Percentiles rank a stretch among this genome's conserved stretches.
phyloP scores from a whole-genome alignment of 257 asterid genomes.

The Haberlea rhodopensis region DNA sequence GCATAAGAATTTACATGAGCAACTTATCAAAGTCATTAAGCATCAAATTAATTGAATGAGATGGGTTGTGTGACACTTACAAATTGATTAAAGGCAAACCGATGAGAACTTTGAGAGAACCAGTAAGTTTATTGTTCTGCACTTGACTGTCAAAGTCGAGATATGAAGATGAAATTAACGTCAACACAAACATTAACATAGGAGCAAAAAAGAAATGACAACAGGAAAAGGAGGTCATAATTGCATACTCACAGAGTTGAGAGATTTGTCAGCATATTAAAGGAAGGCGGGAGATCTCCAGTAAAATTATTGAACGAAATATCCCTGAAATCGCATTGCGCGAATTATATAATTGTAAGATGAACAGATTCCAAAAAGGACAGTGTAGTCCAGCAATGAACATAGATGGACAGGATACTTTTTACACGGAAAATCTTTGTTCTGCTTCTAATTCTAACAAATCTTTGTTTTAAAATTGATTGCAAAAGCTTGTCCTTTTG shows the following conservation, averaged over 20 bases:
- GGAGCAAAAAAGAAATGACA: slow-evolving; percentile 13
- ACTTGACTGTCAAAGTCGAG: slow-evolving; percentile 53
- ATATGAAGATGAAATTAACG: slow-evolving; percentile 23
- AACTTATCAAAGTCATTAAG: slow-evolving; percentile 16
- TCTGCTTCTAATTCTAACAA: not conserved
- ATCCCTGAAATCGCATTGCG: slow-evolving; percentile 59
- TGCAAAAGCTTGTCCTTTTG: not conserved
- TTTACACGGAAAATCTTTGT: not conserved
- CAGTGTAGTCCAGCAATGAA: not conserved
- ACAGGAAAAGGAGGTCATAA: not conserved
- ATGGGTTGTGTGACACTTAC: slow-evolving; percentile 48
- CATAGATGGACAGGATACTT: not conserved
- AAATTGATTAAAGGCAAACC: slow-evolving; percentile 73
- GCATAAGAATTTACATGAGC: not conserved
- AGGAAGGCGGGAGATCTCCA: slow-evolving; percentile 83
- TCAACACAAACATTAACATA: slow-evolving; percentile 25
- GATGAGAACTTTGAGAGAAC: slow-evolving; percentile 66
- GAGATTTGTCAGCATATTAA: slow-evolving; percentile 71
- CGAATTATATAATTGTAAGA: slow-evolving; percentile 21
- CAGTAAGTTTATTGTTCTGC: slow-evolving; percentile 76
- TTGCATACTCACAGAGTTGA: slow-evolving; percentile 75
- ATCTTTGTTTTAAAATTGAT: not conserved
- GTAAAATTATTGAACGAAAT: slow-evolving; percentile 75
- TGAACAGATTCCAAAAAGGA: slow-evolving; percentile 2
- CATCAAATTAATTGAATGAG: slow-evolving; percentile 15